Evolutionary conservation across 208 protist species (phyloP), one percentile per base, ranked within the genome.

Genomic region (Trypanosoma melophagium): DNA sequence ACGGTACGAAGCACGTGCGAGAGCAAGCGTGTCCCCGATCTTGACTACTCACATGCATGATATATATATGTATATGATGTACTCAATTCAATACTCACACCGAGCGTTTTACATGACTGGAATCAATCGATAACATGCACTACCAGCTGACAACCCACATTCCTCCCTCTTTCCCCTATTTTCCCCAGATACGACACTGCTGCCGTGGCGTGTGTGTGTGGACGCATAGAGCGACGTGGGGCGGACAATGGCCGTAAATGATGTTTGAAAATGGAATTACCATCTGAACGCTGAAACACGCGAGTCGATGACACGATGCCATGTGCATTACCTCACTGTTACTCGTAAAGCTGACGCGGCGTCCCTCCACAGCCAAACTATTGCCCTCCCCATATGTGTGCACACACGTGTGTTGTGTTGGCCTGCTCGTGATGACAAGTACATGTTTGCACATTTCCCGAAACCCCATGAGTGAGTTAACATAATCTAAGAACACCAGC

Each of bases 1-100:
- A 66, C 59, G 68, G 68, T 74, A 74, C 68, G 68, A 74, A 74
- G 54, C 68, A 74, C 68, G 54, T 61, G 68, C 68, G 51, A 74
- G 68, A 74, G 59, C 7, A 12, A 35, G 5, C 28, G 28, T 35
- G 28, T 7, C 28, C 28, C 7, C 7, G 22, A n/a, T 9, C 10
- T 16, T 38, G 12, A 31, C 16, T 40, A 9, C 35, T 21, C 7
- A 2, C 17, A 10, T 25, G 3, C 7, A 21, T 35, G 4, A 17
- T 9, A 40, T 22, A 21, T n/a, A n/a, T n/a, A n/a, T n/a, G n/a
- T n/a, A n/a, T 16, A 66, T 69, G 71, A 70, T 70, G 63, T 59
- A 70, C 22, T 62, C 59, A 64, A 59, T 56, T 76, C 65, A 66
- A 67, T 66, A 76, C 62, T 67, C 58, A 66, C 65, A 53, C 58